Evolutionary conservation across 352 stramenopile genomes (phyloP), one percentile per base, ranked within the genome.

Genomic region (Phytopythium ostracodes): DNA sequence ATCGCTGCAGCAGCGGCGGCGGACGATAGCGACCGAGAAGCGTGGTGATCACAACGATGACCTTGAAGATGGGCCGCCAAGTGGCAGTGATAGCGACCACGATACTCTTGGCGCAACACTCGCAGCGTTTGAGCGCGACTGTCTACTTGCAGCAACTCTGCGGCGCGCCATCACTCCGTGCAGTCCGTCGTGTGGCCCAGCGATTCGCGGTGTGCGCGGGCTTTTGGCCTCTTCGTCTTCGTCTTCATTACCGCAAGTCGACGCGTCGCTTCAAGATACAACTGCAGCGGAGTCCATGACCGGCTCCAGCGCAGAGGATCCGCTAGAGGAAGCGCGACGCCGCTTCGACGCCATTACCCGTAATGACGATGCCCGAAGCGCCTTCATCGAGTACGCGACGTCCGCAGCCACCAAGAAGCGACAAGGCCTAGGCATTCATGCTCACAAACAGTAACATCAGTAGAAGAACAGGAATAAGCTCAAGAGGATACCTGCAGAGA

Each of bases 81-180:
- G 18, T 4, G n/a, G 0, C 12, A 10, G 33, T 36, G n/a, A 29
- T 46, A 56, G 59, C 50, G 62, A 69, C 27, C 64, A 72, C 62
- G 70, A 73, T 4, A 61, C 68, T 38, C 52, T 27, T 9, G 57
- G 67, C 38, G 66, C 63, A 10, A 72, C 58, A 6, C 68, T 70
- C 15, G 42, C 61, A 2, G 67, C 64, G 1, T 92, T 89, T 31
- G 70, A 84, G 47, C 67, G 55, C 20, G 81, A 92, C 35, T 91
- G 81, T 22, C 71, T 70, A 14, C 66, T 92, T 18, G 66, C 79
- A 27, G 68, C 84, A 58, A 61, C 69, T 38, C 69, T 91, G 29
- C 83, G 81, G 40, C 38, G 50, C 2, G 52, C 64, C 5, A 62
- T 75, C 38, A 76, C 72, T 6, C 76, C 76, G 2, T 46, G 44